Base-by-base conservation (phyloP, 768 basidiomycete genomes). In the Tricholoma furcatifolium region DNA sequence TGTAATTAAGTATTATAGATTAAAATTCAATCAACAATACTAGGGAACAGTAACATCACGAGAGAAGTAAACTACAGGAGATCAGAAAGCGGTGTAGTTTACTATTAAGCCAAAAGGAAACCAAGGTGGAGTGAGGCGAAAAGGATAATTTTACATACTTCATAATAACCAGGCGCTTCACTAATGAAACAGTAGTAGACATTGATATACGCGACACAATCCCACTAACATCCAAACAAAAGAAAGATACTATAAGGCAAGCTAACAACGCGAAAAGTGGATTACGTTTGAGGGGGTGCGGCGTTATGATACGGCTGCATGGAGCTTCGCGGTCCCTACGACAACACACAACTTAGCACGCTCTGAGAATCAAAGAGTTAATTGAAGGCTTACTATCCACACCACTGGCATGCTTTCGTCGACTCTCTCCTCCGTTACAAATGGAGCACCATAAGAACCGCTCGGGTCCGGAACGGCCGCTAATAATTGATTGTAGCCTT, bases 351-450 rank as follows among this genome's bases (percentile, higher is more conserved):
- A 18, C 35, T 20, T 41, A 10, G 27, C 27, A 27, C 20, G 32
- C 15, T 21, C 18, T 31, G 34, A 31, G 18, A 38, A 31, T 5
- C 9, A 40, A 9, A 32, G 14, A 7, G 9, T 6, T 40, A 42
- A 15, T 10, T 30, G 50, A 39, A 32, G 35, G 72, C 76, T 72
- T 46, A 80, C 80, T 51, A 74, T 69, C 81, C 70, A 71, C 54
- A 68, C 43, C 63, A 67, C n/a, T 60, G 20, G 58, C 49, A n/a
- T 67, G 69, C 42, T 62, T n/a, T n/a, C 67, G 21, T 66, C 64
- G 18, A 57, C 80, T 55, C 82, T 80, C 70, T 88, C 87, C 63
- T 88, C 88, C 34, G 83, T 74, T 74, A 88, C 80, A 60, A 80
- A 90, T 47, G 81, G 74, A 47, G 88, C 84, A 47, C 78, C 81